These are phyloP conservation scores for Staphylotrichum tortipilum DNA, from an alignment of 495 filamentous ascomycete genomes.

Conservation along the genomic window DNA sequence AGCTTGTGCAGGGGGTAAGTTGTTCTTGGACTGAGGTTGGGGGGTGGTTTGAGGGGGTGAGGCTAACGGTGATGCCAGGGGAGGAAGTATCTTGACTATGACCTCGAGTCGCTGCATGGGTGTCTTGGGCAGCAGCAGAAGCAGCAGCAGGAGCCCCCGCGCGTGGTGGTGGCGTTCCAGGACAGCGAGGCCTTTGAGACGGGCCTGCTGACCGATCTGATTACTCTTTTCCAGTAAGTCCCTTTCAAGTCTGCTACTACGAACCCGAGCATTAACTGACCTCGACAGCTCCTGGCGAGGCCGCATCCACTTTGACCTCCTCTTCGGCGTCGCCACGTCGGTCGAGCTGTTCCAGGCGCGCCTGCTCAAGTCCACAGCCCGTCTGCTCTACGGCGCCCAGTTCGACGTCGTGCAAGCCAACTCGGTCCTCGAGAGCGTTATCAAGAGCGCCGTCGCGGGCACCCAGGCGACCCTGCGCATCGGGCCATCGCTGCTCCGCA, in stretches of 20 bases:
- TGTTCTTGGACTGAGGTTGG: neutral
- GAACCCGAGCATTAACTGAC: conserved; percentile 1
- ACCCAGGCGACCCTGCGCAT: conserved; percentile 51
- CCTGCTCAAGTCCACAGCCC: conserved; percentile 64
- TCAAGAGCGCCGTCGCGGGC: conserved; percentile 56
- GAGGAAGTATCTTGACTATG: conserved; percentile 76
- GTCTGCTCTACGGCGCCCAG: conserved; percentile 61
- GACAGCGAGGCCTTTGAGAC: conserved; percentile 92
- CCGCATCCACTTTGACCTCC: conserved; percentile 79
- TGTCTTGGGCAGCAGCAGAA: conserved; percentile 43
- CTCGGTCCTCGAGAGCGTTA: conserved; percentile 69
- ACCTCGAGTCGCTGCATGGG: conserved; percentile 70
- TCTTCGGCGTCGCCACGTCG: conserved; percentile 87
- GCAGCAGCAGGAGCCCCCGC: conserved; percentile 43
- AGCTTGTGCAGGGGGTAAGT: conserved; percentile 46
- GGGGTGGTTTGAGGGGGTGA: neutral
- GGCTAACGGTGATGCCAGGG: conserved; percentile 33
- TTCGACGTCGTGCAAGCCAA: conserved; percentile 77
- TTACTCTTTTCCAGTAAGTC: conserved; percentile 66
- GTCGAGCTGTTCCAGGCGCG: conserved; percentile 81
- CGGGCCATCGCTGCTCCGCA: conserved; percentile 54
- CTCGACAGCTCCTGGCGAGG: conserved; percentile 65
- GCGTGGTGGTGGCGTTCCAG: conserved; percentile 69
- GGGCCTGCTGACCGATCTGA: conserved; percentile 64
- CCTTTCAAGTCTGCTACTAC: neutral